phyloP scores from a whole-genome alignment of 2,329 filamentous ascomycete species.

The Rutstroemia sp. region DNA sequence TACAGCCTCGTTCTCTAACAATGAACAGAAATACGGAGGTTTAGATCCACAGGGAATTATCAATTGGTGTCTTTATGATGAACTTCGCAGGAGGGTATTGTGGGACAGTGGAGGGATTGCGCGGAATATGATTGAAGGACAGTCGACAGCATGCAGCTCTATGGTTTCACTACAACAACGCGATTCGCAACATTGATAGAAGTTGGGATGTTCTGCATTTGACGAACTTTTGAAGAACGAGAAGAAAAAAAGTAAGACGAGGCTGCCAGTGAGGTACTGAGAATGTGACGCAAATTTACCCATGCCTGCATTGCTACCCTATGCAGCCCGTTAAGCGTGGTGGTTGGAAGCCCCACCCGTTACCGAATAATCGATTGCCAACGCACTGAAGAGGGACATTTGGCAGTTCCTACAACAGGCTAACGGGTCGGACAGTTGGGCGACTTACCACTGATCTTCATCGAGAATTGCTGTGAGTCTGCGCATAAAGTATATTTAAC shows the following conservation, averaged over 20 bases:
- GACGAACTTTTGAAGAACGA: background rate
- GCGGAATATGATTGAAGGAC: background rate
- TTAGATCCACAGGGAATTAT: background rate
- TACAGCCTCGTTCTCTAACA: conserved; percentile 5
- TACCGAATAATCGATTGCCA: conserved; percentile 6
- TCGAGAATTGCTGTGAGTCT: no score
- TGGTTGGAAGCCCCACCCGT: conserved; percentile 5
- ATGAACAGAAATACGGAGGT: background rate
- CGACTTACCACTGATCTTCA: no score
- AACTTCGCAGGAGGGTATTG: conserved; percentile 4
- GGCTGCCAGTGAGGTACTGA: conserved; percentile 4
- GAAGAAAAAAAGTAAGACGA: conserved; percentile 1
- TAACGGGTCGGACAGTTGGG: background rate
- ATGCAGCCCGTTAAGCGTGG: conserved; percentile 3
- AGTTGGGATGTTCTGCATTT: background rate
- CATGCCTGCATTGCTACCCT: conserved; percentile 8
- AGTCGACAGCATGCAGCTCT: conserved; percentile 1
- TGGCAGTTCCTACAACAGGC: background rate
- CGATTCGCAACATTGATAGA: conserved; percentile 2
- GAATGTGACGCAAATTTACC: background rate
- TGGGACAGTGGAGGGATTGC: background rate
- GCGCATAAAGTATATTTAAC: no score
- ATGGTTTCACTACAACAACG: conserved; percentile 6
- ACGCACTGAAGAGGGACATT: conserved; percentile 1
- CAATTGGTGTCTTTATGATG: conserved; percentile 1